Percentiles rank a stretch among this genome's conserved stretches.
Conservation (phyloP, 176 grass and related monocot genomes). For the Carex pumila region DNA sequence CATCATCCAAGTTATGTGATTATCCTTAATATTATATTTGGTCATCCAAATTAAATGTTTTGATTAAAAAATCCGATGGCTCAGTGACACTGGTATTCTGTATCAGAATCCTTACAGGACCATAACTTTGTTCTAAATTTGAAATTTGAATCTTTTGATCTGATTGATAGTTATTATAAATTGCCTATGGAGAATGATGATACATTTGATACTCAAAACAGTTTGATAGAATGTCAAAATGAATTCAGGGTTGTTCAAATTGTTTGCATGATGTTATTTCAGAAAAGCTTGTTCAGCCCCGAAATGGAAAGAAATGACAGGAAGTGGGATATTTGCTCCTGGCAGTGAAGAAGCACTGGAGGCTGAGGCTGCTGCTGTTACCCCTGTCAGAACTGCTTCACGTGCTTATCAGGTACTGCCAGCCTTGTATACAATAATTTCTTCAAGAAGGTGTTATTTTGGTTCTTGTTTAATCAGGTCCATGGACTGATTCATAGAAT, state of each 20-base stretch:
- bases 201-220: neutral
- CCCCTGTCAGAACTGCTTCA: slow-evolving; percentile 34
- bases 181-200: neutral
- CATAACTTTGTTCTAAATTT: neutral
- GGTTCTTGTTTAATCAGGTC: neutral
- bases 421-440: neutral
- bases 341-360: slow-evolving; percentile 46
- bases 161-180: neutral
- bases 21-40: neutral
- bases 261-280: neutral
- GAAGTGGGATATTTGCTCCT: slow-evolving; percentile 80
- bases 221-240: neutral
- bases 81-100: neutral
- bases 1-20: neutral
- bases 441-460: neutral
- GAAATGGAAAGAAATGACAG: slow-evolving; percentile 97
- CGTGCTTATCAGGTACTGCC: slow-evolving; percentile 61
- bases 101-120: neutral
- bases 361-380: slow-evolving; percentile 31
- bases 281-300: slow-evolving; percentile 52
- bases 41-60: neutral
- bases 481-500: neutral
- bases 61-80: neutral
- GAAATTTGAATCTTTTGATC: neutral
- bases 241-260: neutral